phyloP scores from a whole-genome alignment of 208 protist species.

The Trichomonas vaginalis region DNA sequence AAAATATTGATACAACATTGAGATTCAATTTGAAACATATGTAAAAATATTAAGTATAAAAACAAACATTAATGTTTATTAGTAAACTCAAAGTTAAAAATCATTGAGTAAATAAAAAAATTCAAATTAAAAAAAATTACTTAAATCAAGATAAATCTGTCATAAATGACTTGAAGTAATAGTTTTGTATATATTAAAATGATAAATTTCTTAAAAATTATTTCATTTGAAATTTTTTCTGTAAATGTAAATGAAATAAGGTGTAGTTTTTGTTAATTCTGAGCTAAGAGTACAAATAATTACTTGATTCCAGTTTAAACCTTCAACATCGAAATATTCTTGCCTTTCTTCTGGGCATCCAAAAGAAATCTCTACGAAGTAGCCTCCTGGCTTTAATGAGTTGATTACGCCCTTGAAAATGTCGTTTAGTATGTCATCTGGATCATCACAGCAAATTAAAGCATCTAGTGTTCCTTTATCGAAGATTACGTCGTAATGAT shows the following conservation, averaged over 20 bases:
- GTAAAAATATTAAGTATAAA: too few species aligned
- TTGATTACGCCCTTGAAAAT: not conserved
- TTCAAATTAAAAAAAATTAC: too few species aligned
- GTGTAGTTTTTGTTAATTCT: not conserved
- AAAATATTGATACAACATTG: too few species aligned
- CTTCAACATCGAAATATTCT: not conserved
- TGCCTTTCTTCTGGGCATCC: not conserved
- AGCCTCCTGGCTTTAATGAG: not conserved
- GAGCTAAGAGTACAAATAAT: not conserved
- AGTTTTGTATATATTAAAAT: too few species aligned
- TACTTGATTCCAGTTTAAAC: not conserved
- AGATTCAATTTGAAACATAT: too few species aligned
- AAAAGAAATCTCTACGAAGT: not conserved
- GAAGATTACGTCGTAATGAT: not conserved
- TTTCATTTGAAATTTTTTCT: not conserved
- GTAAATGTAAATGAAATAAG: not conserved
- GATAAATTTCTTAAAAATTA: too few species aligned
- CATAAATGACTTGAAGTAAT: too few species aligned
- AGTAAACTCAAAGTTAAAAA: too few species aligned
- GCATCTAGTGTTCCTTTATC: conserved; percentile 4
- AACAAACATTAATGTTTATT: too few species aligned
- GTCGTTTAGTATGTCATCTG: not conserved
- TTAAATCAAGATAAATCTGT: too few species aligned
- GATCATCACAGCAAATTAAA: not conserved
- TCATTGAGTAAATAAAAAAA: too few species aligned